These are phyloP conservation scores for Pelargonium cotyledonis DNA, from an alignment of 441 rosid species.

Conservation along the genomic window DNA sequence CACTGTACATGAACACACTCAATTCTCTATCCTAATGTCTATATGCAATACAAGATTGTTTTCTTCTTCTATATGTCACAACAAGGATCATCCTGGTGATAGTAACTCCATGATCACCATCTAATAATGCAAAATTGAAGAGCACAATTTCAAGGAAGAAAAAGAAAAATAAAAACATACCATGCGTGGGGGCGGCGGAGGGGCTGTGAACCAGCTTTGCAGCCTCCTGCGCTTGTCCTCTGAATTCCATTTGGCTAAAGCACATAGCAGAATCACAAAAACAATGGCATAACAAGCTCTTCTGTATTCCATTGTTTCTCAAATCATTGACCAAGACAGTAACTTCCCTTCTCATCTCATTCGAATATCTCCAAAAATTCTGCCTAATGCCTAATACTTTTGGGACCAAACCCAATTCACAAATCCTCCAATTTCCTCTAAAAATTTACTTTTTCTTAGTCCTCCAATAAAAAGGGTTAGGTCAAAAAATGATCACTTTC, in stretches of 20 bases:
- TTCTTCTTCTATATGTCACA: background rate
- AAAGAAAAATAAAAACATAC: background rate
- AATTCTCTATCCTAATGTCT: too few relatives aligned
- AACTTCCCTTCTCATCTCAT: constrained; percentile 1
- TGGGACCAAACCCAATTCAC: constrained; percentile 1
- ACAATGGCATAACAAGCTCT: constrained; percentile 26
- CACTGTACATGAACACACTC: too few relatives aligned
- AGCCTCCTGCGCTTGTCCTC: constrained; percentile 28
- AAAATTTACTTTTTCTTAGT: background rate
- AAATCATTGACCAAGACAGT: background rate
- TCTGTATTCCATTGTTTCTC: constrained; percentile 37
- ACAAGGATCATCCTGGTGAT: background rate
- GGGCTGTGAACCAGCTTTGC: background rate
- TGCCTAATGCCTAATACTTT: background rate
- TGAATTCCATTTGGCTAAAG: constrained; percentile 23
- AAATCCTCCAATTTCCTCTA: background rate
- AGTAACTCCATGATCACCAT: background rate
- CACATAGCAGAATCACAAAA: constrained; percentile 33
- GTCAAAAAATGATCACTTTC: background rate
- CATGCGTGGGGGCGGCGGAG: constrained; percentile 13
- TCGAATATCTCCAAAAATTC: background rate
- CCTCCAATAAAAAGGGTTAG: background rate
- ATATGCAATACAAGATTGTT: background rate
- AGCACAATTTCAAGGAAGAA: background rate
- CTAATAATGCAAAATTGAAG: background rate